Base-by-base conservation (phyloP, 1,284 basidiomycete genomes). In the Salmacisia buchloeana region DNA sequence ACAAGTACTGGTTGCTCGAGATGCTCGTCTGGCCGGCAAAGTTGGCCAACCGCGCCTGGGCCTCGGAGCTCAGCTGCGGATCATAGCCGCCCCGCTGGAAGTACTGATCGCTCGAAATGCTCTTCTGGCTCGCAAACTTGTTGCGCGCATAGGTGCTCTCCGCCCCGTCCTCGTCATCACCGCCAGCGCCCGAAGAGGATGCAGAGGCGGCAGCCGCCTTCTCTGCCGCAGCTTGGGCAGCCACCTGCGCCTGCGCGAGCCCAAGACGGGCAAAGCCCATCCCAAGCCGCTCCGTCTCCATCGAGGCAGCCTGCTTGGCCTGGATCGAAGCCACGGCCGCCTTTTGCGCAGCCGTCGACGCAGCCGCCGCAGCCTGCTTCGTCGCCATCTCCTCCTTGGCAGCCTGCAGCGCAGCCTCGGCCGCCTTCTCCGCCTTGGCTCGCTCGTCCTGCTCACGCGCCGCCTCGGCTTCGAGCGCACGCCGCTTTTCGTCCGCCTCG, bases 11-110 rank as follows among this genome's bases (percentile, higher is more conserved):
- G 65, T 77, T 78, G 43, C 91, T 94, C 4, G 92, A 96, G 77
- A 98, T 98, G 34, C 92, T 87, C 0, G 90, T 91, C 27, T 94
- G 92, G 18, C 94, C 94, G 72, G 88, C 86, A 86, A 99, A 98
- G 56, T 86, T 83, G 71, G 88, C 86, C 52, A 97, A 83, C 9
- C 94, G 86, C 23, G 85, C 82, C 78, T 92, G 89, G 1, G 93
- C 92, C 81, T 97, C 92, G 43, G 83, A 81, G 35, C 86, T 80
- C 3, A 87, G 84, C 46, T 82, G 77, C 1, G 92, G 86, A 79
- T 98, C 94, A 81, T 97, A 97, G 21, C 86, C 81, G 61, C 90
- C 90, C 33, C 94, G 86, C 39, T 89, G 91, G 81, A 97, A 97
- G 84, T 91, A 97, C 89, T 94, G 93, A 80, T 98, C 96, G 1